Conservation (phyloP, 2,329 filamentous ascomycete species). For the Aspergillus transmontanensis region DNA sequence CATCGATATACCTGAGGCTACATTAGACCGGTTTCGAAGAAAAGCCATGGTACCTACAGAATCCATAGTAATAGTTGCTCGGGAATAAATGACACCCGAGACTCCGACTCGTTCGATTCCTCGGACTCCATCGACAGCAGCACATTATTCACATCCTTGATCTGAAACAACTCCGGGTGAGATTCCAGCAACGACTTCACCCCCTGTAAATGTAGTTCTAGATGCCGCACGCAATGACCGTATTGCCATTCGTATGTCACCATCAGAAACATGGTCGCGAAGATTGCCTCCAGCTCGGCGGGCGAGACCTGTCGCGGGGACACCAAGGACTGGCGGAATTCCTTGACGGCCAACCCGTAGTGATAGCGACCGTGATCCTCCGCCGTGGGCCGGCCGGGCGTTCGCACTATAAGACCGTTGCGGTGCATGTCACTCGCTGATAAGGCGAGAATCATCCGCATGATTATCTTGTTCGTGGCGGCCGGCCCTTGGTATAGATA, state of each 20-base stretch:
- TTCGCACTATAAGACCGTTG: constrained; percentile 29
- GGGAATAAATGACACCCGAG: constrained; percentile 36
- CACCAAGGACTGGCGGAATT: constrained; percentile 39
- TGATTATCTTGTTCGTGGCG: constrained; percentile 37
- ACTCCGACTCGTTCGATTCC: constrained; percentile 11
- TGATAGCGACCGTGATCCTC: constrained; percentile 37
- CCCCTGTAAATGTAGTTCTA: constrained; percentile 40
- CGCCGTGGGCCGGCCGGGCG: constrained; percentile 30
- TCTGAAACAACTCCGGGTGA: constrained; percentile 35
- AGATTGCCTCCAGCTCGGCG: constrained; percentile 36
- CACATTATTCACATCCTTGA: constrained; percentile 33
- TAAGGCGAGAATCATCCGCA: constrained; percentile 44
- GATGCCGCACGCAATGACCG: constrained; percentile 35
- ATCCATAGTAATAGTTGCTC: constrained; percentile 41
- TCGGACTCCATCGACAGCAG: constrained; percentile 26
- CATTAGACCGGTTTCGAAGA: not conserved
- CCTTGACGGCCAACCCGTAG: constrained; percentile 40
- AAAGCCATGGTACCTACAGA: constrained; percentile 27
- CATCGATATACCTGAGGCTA: constrained; percentile 31
- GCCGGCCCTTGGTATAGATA: constrained; percentile 42
- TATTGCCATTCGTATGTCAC: constrained; percentile 41
- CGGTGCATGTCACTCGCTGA: constrained; percentile 42
- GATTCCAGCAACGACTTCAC: constrained; percentile 39
- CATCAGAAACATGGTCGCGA: constrained; percentile 42
- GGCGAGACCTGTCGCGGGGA: constrained; percentile 30